Conservation (phyloP, 2,329 filamentous ascomycete genomes). For the Daldinia eschscholtzii region DNA sequence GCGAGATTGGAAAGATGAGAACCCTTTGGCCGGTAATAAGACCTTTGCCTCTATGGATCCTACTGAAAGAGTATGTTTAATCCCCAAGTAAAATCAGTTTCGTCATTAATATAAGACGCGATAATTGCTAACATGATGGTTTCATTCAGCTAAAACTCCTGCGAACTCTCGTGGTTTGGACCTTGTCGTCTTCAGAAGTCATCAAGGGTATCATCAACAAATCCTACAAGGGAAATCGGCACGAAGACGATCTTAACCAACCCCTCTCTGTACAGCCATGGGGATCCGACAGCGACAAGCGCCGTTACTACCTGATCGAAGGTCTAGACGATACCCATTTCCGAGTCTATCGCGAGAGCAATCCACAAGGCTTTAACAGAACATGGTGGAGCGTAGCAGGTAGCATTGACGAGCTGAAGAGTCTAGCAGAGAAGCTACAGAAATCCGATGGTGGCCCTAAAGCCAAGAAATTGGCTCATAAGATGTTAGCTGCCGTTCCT, state of each 20-base stretch:
- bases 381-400: conserved; percentile 96
- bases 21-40: conserved; percentile 82
- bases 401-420: conserved; percentile 85
- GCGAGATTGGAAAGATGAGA: conserved; percentile 82
- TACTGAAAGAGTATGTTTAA: conserved; percentile 76
- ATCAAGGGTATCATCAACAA: conserved; percentile 86
- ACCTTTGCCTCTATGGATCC: conserved; percentile 87
- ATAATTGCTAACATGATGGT: conserved; percentile 35
- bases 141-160: conserved; percentile 79
- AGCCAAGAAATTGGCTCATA: conserved; percentile 81
- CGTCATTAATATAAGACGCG: background rate
- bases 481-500: conserved; percentile 83
- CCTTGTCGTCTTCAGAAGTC: conserved; percentile 86
- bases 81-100: conserved; percentile 1
- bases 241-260: conserved; percentile 84
- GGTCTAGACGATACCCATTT: conserved; percentile 95
- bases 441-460: conserved; percentile 83
- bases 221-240: conserved; percentile 87
- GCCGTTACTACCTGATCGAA: conserved; percentile 93
- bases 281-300: conserved; percentile 90
- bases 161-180: conserved; percentile 87
- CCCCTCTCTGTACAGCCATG: conserved; percentile 90
- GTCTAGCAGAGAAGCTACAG: conserved; percentile 80
- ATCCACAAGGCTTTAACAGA: conserved; percentile 78
- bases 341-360: conserved; percentile 92